Evolutionary conservation across 2,329 filamentous ascomycete genomes (phyloP).

Genomic region (Aspergillus novofumigatus): DNA sequence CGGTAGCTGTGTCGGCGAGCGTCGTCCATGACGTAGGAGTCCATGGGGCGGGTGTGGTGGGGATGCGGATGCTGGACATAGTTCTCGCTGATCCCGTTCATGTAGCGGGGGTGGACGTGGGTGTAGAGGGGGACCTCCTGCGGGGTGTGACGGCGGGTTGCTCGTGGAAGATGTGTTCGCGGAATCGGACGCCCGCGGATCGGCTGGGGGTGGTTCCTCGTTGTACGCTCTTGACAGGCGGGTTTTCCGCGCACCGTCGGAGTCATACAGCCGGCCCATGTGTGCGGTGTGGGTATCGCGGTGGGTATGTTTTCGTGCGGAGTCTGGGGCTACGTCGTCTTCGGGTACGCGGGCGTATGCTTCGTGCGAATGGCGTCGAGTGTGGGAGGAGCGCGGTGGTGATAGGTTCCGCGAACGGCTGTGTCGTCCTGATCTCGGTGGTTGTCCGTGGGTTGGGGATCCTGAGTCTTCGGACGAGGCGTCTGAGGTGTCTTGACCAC

Average conservation of each 20-base stretch:
- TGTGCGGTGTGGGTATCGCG: conserved; percentile 5
- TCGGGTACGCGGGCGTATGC: conserved; percentile 28
- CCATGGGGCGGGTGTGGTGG: conserved; percentile 19
- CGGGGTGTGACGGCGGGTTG: conserved; percentile 5
- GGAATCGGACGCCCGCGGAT: conserved; percentile 7
- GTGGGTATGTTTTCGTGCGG: conserved; percentile 6
- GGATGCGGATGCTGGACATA: conserved; percentile 5
- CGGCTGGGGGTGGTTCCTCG: conserved; percentile 13
- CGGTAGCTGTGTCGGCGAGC: conserved; percentile 23
- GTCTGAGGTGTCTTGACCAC: neutral
- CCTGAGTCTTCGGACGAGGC: conserved; percentile 22
- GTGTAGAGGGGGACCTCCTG: conserved; percentile 9
- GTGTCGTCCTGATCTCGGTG: conserved; percentile 3
- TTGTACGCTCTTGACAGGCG: conserved; percentile 9
- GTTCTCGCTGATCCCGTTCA: conserved; percentile 9
- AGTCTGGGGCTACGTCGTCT: conserved; percentile 25
- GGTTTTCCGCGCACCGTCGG: conserved; percentile 13
- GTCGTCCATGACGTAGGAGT: conserved; percentile 22
- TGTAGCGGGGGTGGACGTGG: conserved; percentile 13
- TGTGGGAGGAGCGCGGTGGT: conserved; percentile 18
- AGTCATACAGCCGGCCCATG: conserved; percentile 14
- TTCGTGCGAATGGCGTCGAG: conserved; percentile 37
- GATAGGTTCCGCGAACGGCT: conserved; percentile 24
- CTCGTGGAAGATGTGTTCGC: conserved; percentile 15
- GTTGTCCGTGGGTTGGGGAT: conserved; percentile 14